Evolutionary conservation across 2,329 filamentous ascomycete species (phyloP).

Genomic region (Chalaropsis ovoidea): DNA sequence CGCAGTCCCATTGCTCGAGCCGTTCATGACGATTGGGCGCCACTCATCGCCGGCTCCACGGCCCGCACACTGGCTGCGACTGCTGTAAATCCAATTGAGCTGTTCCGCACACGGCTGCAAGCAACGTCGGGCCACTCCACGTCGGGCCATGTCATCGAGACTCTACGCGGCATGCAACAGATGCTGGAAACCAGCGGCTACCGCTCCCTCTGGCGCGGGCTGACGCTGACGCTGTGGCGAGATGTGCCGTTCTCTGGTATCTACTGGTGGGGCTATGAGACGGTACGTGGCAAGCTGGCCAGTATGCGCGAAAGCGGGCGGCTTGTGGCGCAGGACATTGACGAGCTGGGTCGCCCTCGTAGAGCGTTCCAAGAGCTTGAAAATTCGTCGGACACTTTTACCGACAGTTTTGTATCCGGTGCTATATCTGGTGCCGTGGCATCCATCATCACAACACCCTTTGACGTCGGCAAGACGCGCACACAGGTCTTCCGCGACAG

Average conservation of each 20-base stretch:
- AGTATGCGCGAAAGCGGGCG: conserved; percentile 38
- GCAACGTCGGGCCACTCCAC: conserved; percentile 52
- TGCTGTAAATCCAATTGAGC: conserved; percentile 80
- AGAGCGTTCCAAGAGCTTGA: conserved; percentile 53
- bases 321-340: conserved; percentile 15
- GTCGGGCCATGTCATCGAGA: conserved; percentile 66
- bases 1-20: conserved; percentile 58
- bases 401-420: conserved; percentile 83
- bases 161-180: conserved; percentile 61
- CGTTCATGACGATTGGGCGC: conserved; percentile 60
- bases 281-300: conserved; percentile 59
- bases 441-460: conserved; percentile 82
- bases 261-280: conserved; percentile 98
- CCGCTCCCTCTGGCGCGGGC: conserved; percentile 74
- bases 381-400: conserved; percentile 65
- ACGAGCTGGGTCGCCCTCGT: conserved; percentile 29
- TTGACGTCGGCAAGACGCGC: conserved; percentile 94
- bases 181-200: conserved; percentile 75
- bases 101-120: conserved; percentile 87
- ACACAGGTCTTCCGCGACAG: conserved; percentile 70
- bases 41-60: conserved; percentile 66
- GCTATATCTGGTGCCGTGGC: conserved; percentile 74
- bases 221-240: conserved; percentile 86
- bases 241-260: conserved; percentile 95
- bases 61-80: conserved; percentile 74